Percentiles rank a stretch among this genome's conserved stretches.
phyloP scores from a whole-genome alignment of 1,284 basidiomycete genomes.

The Ustilago cynodontis region DNA sequence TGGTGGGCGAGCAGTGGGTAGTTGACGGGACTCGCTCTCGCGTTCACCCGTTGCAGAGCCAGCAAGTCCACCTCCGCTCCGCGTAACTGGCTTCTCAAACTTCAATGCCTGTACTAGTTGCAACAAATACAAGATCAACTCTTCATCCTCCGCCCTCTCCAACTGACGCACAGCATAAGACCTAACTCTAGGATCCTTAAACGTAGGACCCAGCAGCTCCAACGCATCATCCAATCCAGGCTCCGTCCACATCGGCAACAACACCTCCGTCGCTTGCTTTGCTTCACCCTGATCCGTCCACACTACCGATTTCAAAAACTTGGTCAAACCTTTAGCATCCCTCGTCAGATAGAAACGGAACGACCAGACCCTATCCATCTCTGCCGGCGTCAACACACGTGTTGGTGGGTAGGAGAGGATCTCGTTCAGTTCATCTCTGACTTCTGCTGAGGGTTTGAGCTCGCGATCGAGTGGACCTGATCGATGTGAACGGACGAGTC shows the following conservation, averaged over 20 bases:
- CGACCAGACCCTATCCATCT: conserved; percentile 97
- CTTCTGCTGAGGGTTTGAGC: conserved; percentile 92
- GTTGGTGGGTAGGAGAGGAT: conserved; percentile 93
- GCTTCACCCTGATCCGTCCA: conserved; percentile 97
- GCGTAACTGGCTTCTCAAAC: conserved; percentile 60
- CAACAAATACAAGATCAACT: conserved; percentile 89
- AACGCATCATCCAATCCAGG: conserved; percentile 96
- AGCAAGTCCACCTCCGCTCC: conserved; percentile 13
- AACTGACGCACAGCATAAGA: conserved; percentile 94
- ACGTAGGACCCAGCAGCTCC: conserved; percentile 88
- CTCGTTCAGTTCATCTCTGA: conserved; percentile 89
- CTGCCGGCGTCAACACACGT: conserved; percentile 85
- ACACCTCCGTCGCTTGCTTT: conserved; percentile 94
- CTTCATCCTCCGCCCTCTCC: conserved; percentile 94
- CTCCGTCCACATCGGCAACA: conserved; percentile 96
- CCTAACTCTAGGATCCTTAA: conserved; percentile 88
- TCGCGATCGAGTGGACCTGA: conserved; percentile 95
- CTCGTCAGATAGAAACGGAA: conserved; percentile 95
- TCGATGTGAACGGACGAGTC: conserved; percentile 92
- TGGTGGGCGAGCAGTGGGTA: conserved; percentile 14
- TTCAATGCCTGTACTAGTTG: conserved; percentile 98
- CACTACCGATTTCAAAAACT: conserved; percentile 97
- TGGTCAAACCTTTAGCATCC: conserved; percentile 89
- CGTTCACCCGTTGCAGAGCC: conserved; percentile 29
- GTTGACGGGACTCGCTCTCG: conserved; percentile 16